Conservation (phyloP, 129 eudicot genomes). For the Tagetes erecta region DNA sequence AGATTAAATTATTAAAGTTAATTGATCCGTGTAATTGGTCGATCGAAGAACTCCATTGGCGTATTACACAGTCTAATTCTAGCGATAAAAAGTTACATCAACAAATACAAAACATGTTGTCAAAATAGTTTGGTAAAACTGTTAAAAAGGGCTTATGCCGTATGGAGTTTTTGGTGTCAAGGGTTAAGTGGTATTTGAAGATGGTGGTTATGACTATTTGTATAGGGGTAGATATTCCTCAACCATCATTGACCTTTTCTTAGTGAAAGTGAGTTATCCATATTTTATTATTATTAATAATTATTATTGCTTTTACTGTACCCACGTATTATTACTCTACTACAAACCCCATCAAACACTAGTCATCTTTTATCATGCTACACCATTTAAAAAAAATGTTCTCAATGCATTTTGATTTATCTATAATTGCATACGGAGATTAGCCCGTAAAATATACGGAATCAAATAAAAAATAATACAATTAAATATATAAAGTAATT, state of each 20-base stretch:
- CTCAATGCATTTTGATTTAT: neutral
- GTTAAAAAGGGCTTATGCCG: no score
- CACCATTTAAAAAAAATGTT: neutral
- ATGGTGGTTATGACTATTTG: conserved; percentile 34
- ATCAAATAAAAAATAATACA: no score
- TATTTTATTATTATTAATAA: neutral
- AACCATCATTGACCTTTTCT: conserved; percentile 37
- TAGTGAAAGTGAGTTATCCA: conserved; percentile 33
- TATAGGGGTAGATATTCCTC: conserved; percentile 33
- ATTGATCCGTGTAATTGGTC: no score
- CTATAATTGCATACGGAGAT: neutral
- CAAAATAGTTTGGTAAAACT: no score
- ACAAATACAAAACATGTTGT: no score
- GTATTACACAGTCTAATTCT: no score
- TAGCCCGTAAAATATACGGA: no score
- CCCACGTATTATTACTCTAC: conserved; percentile 32
- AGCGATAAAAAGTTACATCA: no score
- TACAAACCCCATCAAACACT: conserved; percentile 1
- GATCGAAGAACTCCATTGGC: no score
- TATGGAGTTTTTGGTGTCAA: neutral
- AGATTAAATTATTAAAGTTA: no score
- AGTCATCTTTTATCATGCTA: conserved; percentile 18
- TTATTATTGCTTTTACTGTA: conserved; percentile 41
- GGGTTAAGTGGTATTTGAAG: conserved; percentile 30
- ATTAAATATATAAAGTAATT: no score